Conservation (phyloP, 2,329 filamentous ascomycete species). For the Bipolaris bicolor region DNA sequence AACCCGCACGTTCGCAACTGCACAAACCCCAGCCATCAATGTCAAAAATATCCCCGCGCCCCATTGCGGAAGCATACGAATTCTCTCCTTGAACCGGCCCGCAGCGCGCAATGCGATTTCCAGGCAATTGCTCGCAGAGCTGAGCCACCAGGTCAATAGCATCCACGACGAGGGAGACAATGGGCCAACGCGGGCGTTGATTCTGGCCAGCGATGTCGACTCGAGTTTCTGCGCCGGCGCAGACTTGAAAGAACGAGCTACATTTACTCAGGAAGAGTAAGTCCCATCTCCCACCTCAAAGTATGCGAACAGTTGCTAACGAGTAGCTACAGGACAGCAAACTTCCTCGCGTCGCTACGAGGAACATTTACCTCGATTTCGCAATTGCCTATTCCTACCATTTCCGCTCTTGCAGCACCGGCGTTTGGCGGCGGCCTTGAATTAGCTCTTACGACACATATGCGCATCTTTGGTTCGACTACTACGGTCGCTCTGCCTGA, state of each 20-base stretch:
- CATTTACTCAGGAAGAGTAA: conserved; percentile 79
- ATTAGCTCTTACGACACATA: conserved; percentile 84
- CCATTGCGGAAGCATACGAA: conserved; percentile 80
- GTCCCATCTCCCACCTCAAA: conserved; percentile 26
- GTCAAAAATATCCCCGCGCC: conserved; percentile 78
- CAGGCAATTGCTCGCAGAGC: conserved; percentile 71
- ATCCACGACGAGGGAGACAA: conserved; percentile 66
- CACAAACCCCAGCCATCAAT: conserved; percentile 65
- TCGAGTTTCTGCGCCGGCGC: conserved; percentile 91
- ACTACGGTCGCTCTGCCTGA: conserved; percentile 85
- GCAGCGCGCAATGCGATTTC: conserved; percentile 91
- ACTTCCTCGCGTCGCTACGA: conserved; percentile 80
- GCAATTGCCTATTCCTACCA: conserved; percentile 82
- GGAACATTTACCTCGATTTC: conserved; percentile 75
- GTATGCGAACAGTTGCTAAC: conserved; percentile 15
- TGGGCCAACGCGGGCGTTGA: conserved; percentile 75
- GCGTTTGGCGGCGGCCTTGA: conserved; percentile 95
- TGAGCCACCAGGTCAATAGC: conserved; percentile 74
- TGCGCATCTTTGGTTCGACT: conserved; percentile 84
- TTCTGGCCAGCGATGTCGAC: conserved; percentile 85
- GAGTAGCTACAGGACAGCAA: conserved; percentile 66
- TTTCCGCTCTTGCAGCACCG: conserved; percentile 82
- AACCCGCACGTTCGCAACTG: conserved; percentile 49
- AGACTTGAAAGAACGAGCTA: conserved; percentile 85
- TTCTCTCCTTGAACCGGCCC: conserved; percentile 87